These are phyloP conservation scores for Persicaria maculosa DNA, from an alignment of 148 eudicot genomes.

Conservation along the genomic window DNA sequence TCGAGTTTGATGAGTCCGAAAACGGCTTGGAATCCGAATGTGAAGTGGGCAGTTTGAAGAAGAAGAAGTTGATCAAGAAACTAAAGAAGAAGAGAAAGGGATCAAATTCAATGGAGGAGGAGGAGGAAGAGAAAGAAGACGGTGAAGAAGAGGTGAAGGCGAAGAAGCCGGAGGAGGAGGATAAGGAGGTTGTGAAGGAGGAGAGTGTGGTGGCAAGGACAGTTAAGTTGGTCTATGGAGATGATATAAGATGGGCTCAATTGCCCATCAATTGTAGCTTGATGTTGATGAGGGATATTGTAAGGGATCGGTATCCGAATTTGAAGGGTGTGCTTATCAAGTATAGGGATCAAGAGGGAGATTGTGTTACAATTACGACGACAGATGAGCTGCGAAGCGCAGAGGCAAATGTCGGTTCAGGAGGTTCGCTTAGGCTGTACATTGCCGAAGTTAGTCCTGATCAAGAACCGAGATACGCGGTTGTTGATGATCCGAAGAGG, in stretches of 20 bases:
- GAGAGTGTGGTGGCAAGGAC: constrained; percentile 48
- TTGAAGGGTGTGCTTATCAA: constrained; percentile 76
- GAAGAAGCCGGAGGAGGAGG: constrained; percentile 51
- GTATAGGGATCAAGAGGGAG: constrained; percentile 85
- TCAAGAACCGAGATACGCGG: constrained; percentile 65
- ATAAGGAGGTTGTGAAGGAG: constrained; percentile 77
- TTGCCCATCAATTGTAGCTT: constrained; percentile 52
- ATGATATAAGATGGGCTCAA: constrained; percentile 84
- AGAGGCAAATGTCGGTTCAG: constrained; percentile 41
- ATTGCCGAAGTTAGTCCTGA: constrained; percentile 74
- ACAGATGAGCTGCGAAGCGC: constrained; percentile 80
- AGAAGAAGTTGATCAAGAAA: constrained; percentile 15
- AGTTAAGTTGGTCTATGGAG: constrained; percentile 74
- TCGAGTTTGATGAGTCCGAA: constrained; percentile 55
- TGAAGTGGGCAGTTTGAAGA: constrained; percentile 26
- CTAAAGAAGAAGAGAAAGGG: constrained; percentile 2
- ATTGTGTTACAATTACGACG: constrained; percentile 79
- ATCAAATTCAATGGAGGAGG: constrained; percentile 16
- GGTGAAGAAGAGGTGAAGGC: constrained; percentile 16
- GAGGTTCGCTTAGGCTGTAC: constrained; percentile 64
- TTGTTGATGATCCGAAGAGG: constrained; percentile 15
- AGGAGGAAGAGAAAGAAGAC: constrained; percentile 17
- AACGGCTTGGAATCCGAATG: constrained; percentile 23
- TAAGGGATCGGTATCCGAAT: constrained; percentile 67
- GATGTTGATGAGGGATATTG: constrained; percentile 61